These are phyloP conservation scores for Boletus semigastroideus DNA, from an alignment of 1,284 basidiomycete genomes.

Conservation along the genomic window DNA sequence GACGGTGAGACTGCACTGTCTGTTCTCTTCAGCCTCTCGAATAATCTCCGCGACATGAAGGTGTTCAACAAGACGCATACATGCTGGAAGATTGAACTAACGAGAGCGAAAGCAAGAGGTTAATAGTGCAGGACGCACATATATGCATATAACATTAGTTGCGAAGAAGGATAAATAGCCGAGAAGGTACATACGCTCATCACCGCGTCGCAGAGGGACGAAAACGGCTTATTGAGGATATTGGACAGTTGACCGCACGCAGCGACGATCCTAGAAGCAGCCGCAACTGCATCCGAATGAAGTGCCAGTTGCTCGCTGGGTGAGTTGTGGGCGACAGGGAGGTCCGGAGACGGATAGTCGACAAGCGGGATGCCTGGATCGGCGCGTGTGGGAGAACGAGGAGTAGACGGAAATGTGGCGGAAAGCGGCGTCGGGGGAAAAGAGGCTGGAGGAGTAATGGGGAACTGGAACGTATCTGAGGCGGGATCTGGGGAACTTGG, in stretches of 20 bases:
- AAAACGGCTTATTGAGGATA: constrained; percentile 63
- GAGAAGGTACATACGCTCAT: constrained; percentile 52
- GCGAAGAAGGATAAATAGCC: not conserved
- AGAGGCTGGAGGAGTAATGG: constrained; percentile 28
- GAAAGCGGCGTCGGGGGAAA: constrained; percentile 32
- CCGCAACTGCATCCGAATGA: constrained; percentile 56
- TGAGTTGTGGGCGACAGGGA: constrained; percentile 45
- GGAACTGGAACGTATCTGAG: constrained; percentile 16
- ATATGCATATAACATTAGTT: constrained; percentile 12
- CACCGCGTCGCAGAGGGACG: constrained; percentile 62
- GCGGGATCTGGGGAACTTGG: constrained; percentile 20
- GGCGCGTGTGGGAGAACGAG: constrained; percentile 4
- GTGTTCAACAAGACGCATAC: constrained; percentile 65
- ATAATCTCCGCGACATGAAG: constrained; percentile 67
- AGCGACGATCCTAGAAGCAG: constrained; percentile 61
- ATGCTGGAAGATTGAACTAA: constrained; percentile 70
- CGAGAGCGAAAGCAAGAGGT: not conserved
- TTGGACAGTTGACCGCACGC: constrained; percentile 64
- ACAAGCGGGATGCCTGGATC: constrained; percentile 20
- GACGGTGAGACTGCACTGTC: not conserved
- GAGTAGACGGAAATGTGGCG: constrained; percentile 16
- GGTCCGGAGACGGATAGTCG: constrained; percentile 63
- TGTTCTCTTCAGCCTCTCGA: constrained; percentile 49
- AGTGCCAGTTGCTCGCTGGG: constrained; percentile 53
- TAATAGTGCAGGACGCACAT: constrained; percentile 5